phyloP scores from a whole-genome alignment of 129 eudicot species.

The Kitagawia praeruptora region DNA sequence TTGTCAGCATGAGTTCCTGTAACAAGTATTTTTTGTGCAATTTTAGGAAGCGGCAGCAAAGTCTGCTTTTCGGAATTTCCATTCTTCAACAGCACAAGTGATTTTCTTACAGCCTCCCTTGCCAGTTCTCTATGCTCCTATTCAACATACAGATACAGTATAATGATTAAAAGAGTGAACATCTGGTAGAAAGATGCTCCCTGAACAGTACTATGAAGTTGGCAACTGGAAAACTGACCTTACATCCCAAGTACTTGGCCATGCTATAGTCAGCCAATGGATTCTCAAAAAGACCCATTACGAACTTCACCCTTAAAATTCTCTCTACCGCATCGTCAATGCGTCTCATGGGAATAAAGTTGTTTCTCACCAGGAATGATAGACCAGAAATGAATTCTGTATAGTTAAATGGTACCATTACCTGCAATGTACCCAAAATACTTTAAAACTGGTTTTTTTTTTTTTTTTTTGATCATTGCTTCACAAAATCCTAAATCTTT shows the following conservation, averaged over 20 bases:
- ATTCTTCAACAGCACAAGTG: neutral
- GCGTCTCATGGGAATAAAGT: neutral
- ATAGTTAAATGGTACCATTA: neutral
- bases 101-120: slow-evolving; percentile 4
- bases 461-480: neutral
- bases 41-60: neutral
- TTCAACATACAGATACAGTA: neutral
- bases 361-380: neutral
- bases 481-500: neutral
- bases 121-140: slow-evolving; percentile 1
- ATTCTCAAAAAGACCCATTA: slow-evolving; percentile 4
- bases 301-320: neutral
- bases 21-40: neutral
- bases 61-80: neutral
- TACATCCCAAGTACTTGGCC: slow-evolving; percentile 4
- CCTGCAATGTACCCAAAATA: slow-evolving; percentile 1
- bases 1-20: neutral
- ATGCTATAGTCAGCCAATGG: slow-evolving; percentile 1
- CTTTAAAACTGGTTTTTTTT: neutral
- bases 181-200: neutral
- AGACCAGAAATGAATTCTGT: neutral
- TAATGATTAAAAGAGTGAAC: neutral
- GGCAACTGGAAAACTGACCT: neutral
- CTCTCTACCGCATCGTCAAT: slow-evolving; percentile 1
- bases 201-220: neutral